Conservation (phyloP, 2,329 filamentous ascomycete genomes). For the Teratosphaeria gauchensis region DNA sequence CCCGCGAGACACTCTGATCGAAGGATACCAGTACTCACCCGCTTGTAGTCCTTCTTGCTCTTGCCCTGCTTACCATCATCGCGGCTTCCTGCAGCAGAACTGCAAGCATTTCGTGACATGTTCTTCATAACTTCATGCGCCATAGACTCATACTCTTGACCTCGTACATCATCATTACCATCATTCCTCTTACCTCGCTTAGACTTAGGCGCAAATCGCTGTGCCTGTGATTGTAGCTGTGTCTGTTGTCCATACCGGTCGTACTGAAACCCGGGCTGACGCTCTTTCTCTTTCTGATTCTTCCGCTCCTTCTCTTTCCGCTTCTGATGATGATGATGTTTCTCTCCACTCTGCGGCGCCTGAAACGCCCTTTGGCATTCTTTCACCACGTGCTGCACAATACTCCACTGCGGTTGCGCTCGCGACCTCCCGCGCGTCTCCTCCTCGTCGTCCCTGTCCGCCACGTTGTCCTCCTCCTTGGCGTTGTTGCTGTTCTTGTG, state of each 20-base stretch:
- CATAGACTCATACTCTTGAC: slow-evolving; percentile 11
- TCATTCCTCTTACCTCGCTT: slow-evolving; percentile 1
- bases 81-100: background rate
- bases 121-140: slow-evolving; percentile 10
- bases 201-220: slow-evolving; percentile 17
- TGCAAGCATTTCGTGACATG: slow-evolving; percentile 3
- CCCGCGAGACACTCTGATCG: background rate
- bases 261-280: slow-evolving; percentile 23
- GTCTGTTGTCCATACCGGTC: slow-evolving; percentile 22
- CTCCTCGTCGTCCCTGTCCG: slow-evolving; percentile 13
- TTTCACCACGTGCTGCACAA: slow-evolving; percentile 15
- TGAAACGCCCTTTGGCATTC: slow-evolving; percentile 22
- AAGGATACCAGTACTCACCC: slow-evolving; percentile 11
- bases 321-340: slow-evolving; percentile 27
- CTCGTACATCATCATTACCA: slow-evolving; percentile 6
- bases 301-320: slow-evolving; percentile 17
- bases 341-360: slow-evolving; percentile 21
- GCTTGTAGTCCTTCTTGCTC: slow-evolving; percentile 16
- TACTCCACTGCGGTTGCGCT: slow-evolving; percentile 2
- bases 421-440: slow-evolving; percentile 4
- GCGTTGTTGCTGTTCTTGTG: slow-evolving; percentile 10
- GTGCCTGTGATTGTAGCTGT: slow-evolving; percentile 17
- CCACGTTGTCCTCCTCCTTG: slow-evolving; percentile 9
- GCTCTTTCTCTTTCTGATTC: slow-evolving; percentile 13
- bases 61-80: slow-evolving; percentile 4